A percentile compares a stretch with the other conserved stretches of the same genome.
Evolutionary conservation across 257 asterid species (phyloP).

Genomic region (Leonotis leonurus): DNA sequence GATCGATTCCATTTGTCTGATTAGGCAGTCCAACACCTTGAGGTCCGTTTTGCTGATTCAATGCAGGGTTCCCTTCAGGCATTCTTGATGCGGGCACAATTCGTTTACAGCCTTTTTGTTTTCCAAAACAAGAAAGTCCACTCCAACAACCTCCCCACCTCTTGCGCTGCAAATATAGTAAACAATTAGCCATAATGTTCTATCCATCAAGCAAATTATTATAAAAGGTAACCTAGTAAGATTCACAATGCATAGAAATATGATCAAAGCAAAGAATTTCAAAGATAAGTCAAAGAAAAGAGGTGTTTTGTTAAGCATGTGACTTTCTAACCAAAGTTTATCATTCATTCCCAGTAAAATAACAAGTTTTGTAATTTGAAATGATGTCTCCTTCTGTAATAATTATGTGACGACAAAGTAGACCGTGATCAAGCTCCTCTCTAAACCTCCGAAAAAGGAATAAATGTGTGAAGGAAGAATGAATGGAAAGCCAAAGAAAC

Average conservation of each 20-base stretch:
- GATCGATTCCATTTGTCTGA: constrained; percentile 44
- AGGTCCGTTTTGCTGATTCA: constrained; percentile 53
- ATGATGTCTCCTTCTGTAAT: not conserved
- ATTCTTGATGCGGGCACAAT: constrained; percentile 74
- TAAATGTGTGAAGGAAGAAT: not conserved
- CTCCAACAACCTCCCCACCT: constrained; percentile 83
- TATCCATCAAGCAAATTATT: not conserved
- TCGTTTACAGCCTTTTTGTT: constrained; percentile 76
- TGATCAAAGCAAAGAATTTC: not conserved
- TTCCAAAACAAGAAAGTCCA: constrained; percentile 70
- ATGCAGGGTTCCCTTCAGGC: constrained; percentile 41
- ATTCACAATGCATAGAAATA: constrained; percentile 1
- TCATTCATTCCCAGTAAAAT: too few relatives aligned
- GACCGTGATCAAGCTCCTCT: not conserved
- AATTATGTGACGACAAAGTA: not conserved
- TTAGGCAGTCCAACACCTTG: constrained; percentile 56
- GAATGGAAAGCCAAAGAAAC: not conserved
- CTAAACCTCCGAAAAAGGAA: not conserved
- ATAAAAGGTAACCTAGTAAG: not conserved
- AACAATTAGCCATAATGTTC: constrained; percentile 16
- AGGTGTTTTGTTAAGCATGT: too few relatives aligned
- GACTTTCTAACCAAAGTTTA: too few relatives aligned
- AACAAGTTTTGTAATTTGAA: too few relatives aligned
- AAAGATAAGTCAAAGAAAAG: not conserved
- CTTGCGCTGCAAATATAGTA: constrained; percentile 46